phyloP scores from a whole-genome alignment of 179 eudicot genomes.

The Amaranthus tricolor region DNA sequence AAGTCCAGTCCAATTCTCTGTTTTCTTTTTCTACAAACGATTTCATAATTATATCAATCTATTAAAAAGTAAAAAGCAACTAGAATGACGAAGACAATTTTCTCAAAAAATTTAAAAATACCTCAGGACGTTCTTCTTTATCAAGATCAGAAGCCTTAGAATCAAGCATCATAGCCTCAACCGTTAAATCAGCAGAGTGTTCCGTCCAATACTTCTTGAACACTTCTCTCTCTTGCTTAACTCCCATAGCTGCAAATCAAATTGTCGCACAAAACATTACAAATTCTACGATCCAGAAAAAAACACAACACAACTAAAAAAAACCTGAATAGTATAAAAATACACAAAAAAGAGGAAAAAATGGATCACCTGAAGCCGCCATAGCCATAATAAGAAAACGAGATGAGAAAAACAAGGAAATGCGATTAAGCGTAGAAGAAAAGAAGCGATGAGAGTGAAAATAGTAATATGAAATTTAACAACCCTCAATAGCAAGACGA shows the following conservation, averaged over 20 bases:
- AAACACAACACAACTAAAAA: neutral
- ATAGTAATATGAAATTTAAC: constrained; percentile 18
- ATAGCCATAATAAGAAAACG: constrained; percentile 9
- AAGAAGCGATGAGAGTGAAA: neutral
- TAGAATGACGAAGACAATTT: neutral
- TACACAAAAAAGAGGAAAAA: neutral
- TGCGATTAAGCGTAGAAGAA: neutral
- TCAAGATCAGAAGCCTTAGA: constrained; percentile 90
- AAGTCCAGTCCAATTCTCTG: too few relatives aligned
- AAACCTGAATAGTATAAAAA: neutral
- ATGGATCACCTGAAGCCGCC: constrained; percentile 47
- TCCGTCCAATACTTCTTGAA: constrained; percentile 88
- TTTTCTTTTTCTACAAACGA: too few relatives aligned
- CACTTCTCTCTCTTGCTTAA: constrained; percentile 61
- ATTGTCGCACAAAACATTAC: neutral
- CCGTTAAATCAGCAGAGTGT: constrained; percentile 70
- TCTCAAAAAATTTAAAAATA: constrained; percentile 16
- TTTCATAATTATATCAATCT: too few relatives aligned
- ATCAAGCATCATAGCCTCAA: constrained; percentile 98
- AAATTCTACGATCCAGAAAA: neutral
- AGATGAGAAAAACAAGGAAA: neutral
- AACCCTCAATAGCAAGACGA: constrained; percentile 84
- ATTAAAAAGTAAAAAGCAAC: neutral
- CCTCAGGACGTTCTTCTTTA: constrained; percentile 98
- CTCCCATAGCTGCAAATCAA: constrained; percentile 6